These are phyloP conservation scores for Cryptococcus sp. DNA, from an alignment of 1,284 basidiomycete genomes.

Conservation along the genomic window DNA sequence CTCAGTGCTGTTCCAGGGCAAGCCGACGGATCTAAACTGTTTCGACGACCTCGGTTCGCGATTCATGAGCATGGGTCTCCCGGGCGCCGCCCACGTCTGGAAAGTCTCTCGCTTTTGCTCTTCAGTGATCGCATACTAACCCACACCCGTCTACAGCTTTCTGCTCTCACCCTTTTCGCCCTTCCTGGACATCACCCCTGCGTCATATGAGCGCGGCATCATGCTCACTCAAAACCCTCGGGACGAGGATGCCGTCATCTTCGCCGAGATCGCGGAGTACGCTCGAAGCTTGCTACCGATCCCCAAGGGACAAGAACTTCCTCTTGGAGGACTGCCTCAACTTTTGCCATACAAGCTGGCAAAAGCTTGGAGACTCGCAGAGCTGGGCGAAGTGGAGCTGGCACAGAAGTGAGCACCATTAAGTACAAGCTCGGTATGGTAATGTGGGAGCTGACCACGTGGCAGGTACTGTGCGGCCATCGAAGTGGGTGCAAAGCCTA, in stretches of 20 bases:
- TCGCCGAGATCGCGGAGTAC: conserved; percentile 91
- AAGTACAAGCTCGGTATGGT: neutral
- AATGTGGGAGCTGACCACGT: neutral
- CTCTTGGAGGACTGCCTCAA: conserved; percentile 76
- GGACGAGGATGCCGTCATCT: conserved; percentile 66
- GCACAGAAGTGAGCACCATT: conserved; percentile 63
- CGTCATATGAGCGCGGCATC: conserved; percentile 37
- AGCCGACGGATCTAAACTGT: conserved; percentile 59
- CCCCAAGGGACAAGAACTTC: conserved; percentile 74
- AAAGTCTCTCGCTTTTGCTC: conserved; percentile 45
- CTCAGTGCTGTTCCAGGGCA: conserved; percentile 77
- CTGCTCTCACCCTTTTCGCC: conserved; percentile 82
- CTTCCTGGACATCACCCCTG: conserved; percentile 56
- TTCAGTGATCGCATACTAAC: conserved; percentile 12
- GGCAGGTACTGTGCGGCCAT: conserved; percentile 91
- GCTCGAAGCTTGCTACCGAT: conserved; percentile 71
- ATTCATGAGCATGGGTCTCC: conserved; percentile 66
- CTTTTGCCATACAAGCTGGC: conserved; percentile 85
- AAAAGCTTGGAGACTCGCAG: conserved; percentile 72
- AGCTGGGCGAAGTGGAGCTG: conserved; percentile 68
- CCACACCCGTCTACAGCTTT: conserved; percentile 59
- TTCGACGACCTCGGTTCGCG: conserved; percentile 84
- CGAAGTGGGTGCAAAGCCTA: conserved; percentile 54
- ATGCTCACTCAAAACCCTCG: conserved; percentile 33
- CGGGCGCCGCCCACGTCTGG: conserved; percentile 90